Evolutionary conservation across 139 green algal species (phyloP), one percentile per base, ranked within the genome.

Genomic region (Volvox africanus): DNA sequence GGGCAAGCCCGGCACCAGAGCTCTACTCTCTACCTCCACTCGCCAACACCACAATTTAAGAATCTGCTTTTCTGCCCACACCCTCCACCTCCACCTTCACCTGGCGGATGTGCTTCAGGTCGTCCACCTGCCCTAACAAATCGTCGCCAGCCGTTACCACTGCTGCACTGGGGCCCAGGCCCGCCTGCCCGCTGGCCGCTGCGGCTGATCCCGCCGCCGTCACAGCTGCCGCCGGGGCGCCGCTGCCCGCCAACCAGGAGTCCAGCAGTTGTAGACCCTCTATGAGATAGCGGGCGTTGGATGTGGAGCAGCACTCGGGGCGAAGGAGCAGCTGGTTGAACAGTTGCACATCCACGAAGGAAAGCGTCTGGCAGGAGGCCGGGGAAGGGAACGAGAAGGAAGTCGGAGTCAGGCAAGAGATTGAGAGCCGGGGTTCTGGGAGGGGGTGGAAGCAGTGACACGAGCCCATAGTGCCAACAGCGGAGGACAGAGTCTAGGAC

Each of bases 271-370:
- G 79, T 35, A 98, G 91, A 18, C 94, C 96, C 19, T 91, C 91
- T 83, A 97, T 97, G 32, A 99, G 95, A 92, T 98, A 98, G 92
- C 97, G 95, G 16, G 98, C 98, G 92, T 99, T 99, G 94, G 89
- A 95, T 91, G 99, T 98, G 82, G 94, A 98, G 96, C 97, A 99
- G 97, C 97, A 99, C 93, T 99, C 98, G 21, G 97, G 96, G 20
- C 98, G 96, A 91, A 99, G 95, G 93, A 99, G 96, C 92, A 99
- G 95, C 95, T 98, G 96, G 95, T 99, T 99, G 96, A 99, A 99
- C 35, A 99, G 95, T 93, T 99, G 96, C 68, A 98, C 96, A 94
- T 99, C 98, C 88, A 99, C 93, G 92, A 99, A 99, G 30, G 93
- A 95, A 87, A 99, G 97, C 21, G 99, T 94, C 95, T 98, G 97